Evolutionary conservation across 768 basidiomycete genomes (phyloP).

Genomic region (Leccinum broughii): DNA sequence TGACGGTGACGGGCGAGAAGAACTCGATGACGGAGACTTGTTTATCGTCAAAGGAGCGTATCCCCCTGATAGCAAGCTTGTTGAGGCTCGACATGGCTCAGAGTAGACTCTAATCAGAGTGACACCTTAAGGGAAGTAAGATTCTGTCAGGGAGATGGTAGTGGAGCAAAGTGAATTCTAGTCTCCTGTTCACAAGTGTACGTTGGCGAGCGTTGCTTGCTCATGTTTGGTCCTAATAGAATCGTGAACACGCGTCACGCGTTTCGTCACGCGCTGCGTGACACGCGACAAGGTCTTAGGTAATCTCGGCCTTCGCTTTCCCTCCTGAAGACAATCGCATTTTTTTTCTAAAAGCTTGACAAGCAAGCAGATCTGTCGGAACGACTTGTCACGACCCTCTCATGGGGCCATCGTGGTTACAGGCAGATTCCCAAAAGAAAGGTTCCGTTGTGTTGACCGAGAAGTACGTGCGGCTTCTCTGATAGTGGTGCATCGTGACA

Average conservation of each 20-base stretch:
- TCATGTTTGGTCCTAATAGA: neutral
- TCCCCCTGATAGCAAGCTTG: conserved; percentile 92
- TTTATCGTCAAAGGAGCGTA: conserved; percentile 97
- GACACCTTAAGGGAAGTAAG: neutral
- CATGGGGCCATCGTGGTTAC: neutral
- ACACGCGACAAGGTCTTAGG: neutral
- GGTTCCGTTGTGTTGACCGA: neutral
- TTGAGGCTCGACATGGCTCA: conserved; percentile 71
- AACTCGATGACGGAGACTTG: conserved; percentile 93
- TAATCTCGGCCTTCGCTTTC: neutral
- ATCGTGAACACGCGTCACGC: neutral
- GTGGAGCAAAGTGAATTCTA: neutral
- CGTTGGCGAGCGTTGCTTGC: neutral
- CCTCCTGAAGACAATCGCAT: too few relatives aligned
- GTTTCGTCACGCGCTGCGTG: neutral
- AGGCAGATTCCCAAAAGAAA: neutral
- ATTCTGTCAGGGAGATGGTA: neutral
- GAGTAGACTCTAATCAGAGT: neutral
- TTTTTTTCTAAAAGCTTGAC: neutral
- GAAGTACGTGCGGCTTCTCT: neutral
- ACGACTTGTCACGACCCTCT: too few relatives aligned
- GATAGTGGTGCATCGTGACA: neutral
- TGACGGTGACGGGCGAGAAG: conserved; percentile 96
- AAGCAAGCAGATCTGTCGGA: neutral
- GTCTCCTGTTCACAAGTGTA: neutral